phyloP scores from a whole-genome alignment of 2,329 filamentous ascomycete species.

The Cladosporium sp. region DNA sequence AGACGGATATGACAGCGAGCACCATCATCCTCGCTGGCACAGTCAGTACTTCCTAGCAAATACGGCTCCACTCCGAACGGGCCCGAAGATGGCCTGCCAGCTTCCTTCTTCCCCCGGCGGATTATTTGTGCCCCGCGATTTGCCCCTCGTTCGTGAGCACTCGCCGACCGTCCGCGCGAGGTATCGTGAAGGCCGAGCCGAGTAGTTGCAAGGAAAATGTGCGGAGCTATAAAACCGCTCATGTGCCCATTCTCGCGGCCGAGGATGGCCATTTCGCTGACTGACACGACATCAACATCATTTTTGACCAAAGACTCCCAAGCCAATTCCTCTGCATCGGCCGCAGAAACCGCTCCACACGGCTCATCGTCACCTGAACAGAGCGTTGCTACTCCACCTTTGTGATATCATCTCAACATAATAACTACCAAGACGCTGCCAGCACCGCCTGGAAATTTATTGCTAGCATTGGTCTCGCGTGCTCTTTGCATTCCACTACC shows the following conservation, averaged over 20 bases:
- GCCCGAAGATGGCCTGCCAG: background rate
- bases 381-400: constrained; percentile 22
- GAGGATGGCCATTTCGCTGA: background rate
- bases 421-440: constrained; percentile 16
- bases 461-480: constrained; percentile 12
- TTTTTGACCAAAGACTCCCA: background rate
- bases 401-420: constrained; percentile 22
- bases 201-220: background rate
- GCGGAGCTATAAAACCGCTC: constrained; percentile 19
- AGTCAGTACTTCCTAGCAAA: background rate
- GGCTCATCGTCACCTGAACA: constrained; percentile 16
- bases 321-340: background rate
- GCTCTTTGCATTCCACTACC: background rate
- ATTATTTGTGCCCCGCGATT: constrained; percentile 12
- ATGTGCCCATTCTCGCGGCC: constrained; percentile 20
- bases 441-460: constrained; percentile 14
- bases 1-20: background rate
- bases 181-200: constrained; percentile 13
- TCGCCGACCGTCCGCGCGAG: constrained; percentile 12
- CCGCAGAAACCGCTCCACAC: constrained; percentile 14
- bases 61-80: constrained; percentile 11
- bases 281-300: background rate
- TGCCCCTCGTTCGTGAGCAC: constrained; percentile 10
- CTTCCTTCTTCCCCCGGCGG: constrained; percentile 12
- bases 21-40: background rate